Percentiles rank a stretch among this genome's conserved stretches.
Conservation (phyloP, 2,329 filamentous ascomycete species). For the Diaporthe citriasiana region DNA sequence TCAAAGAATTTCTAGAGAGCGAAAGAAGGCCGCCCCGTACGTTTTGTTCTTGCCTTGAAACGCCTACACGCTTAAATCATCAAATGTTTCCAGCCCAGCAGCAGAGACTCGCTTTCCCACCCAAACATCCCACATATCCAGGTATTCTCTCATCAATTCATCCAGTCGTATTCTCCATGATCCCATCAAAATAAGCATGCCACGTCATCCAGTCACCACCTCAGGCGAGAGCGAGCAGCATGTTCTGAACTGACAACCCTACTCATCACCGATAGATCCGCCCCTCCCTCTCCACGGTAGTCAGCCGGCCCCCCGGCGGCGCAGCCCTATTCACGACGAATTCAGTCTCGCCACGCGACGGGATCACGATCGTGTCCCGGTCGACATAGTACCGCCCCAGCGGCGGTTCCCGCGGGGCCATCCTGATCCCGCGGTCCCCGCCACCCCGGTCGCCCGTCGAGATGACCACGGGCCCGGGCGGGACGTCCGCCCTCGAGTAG, state of each 20-base stretch:
- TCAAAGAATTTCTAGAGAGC: constrained; percentile 1
- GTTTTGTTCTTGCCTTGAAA: constrained; percentile 11
- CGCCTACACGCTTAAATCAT: constrained; percentile 5
- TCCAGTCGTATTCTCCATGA: background rate
- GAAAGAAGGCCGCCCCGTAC: background rate
- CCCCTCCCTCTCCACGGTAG: constrained; percentile 29
- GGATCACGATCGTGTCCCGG: constrained; percentile 36
- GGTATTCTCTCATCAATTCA: background rate
- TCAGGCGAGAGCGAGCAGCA: background rate
- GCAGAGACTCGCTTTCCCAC: constrained; percentile 1
- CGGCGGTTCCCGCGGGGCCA: background rate
- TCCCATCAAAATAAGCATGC: background rate
- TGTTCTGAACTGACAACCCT: background rate
- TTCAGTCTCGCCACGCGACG: constrained; percentile 28
- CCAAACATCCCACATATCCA: background rate
- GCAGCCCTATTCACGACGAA: constrained; percentile 35
- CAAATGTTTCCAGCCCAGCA: background rate
- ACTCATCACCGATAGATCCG: constrained; percentile 26
- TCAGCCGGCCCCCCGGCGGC: constrained; percentile 32
- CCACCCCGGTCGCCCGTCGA: background rate
- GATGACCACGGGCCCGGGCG: constrained; percentile 19
- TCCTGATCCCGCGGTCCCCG: background rate
- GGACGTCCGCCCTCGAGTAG: background rate
- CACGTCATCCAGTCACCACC: background rate
- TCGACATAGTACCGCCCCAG: constrained; percentile 38